These are phyloP conservation scores for Osmanthus fragrans DNA, from an alignment of 257 asterid species.

Conservation along the genomic window DNA sequence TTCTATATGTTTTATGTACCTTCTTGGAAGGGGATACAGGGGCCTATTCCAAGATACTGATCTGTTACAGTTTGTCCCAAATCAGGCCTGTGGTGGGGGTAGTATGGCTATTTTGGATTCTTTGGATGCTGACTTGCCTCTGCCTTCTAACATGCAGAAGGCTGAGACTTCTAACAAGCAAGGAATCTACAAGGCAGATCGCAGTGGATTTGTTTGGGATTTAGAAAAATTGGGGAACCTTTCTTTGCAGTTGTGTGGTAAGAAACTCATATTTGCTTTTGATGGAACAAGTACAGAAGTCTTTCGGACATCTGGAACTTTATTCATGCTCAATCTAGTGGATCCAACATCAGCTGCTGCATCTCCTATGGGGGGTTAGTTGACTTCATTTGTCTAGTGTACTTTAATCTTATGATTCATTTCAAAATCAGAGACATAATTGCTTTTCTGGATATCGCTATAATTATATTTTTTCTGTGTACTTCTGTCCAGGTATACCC, in stretches of 20 bases:
- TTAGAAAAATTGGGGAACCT: slow-evolving; percentile 81
- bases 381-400: not conserved
- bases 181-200: slow-evolving; percentile 74
- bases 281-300: slow-evolving; percentile 94
- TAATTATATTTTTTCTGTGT: slow-evolving; percentile 20
- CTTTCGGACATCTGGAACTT: slow-evolving; percentile 79
- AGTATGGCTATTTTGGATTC: slow-evolving; percentile 99
- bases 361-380: slow-evolving; percentile 88
- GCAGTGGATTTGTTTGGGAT: slow-evolving; percentile 98
- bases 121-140: slow-evolving; percentile 74
- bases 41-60: slow-evolving; percentile 95
- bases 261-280: slow-evolving; percentile 93
- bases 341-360: slow-evolving; percentile 99
- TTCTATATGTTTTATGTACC: slow-evolving; percentile 94
- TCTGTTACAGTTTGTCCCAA: slow-evolving; percentile 88
- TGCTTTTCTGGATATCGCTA: too few relatives aligned
- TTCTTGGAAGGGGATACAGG: slow-evolving; percentile 94
- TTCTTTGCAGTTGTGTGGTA: slow-evolving; percentile 84
- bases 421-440: too few relatives aligned
- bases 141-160: slow-evolving; percentile 67
- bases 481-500: slow-evolving; percentile 72
- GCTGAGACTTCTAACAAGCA: slow-evolving; percentile 68
- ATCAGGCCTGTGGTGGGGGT: slow-evolving; percentile 99
- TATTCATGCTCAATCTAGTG: slow-evolving; percentile 92
- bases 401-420: too few relatives aligned